A percentile compares a stretch with the other conserved stretches of the same genome.
These are phyloP conservation scores for Schizothecium vesticola DNA, from an alignment of 495 filamentous ascomycete genomes.

Conservation along the genomic window DNA sequence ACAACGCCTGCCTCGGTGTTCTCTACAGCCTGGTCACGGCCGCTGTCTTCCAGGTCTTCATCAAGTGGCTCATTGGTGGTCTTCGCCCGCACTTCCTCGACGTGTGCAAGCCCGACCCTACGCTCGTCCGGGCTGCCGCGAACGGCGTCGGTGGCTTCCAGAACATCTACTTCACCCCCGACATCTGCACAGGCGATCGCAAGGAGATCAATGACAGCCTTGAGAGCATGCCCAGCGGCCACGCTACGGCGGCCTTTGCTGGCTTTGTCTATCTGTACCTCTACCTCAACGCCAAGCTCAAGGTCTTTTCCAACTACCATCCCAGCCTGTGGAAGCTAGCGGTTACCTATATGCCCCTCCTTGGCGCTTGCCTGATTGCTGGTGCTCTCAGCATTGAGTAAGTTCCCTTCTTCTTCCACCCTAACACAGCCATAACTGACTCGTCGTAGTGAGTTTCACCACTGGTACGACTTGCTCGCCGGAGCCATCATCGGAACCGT, in stretches of 20 bases:
- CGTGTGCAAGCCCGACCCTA: slow-evolving; percentile 51
- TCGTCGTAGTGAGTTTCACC: slow-evolving; percentile 42
- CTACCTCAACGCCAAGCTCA: slow-evolving; percentile 62
- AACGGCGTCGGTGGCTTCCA: slow-evolving; percentile 34
- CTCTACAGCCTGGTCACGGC: slow-evolving; percentile 56
- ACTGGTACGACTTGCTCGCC: slow-evolving; percentile 56
- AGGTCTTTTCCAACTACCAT: slow-evolving; percentile 55
- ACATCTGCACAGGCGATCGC: slow-evolving; percentile 40
- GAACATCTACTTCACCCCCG: slow-evolving; percentile 43
- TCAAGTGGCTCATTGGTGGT: slow-evolving; percentile 54
- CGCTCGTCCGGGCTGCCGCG: slow-evolving; percentile 25
- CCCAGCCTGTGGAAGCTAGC: slow-evolving; percentile 60
- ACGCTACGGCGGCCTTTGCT: slow-evolving; percentile 53
- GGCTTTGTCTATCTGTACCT: slow-evolving; percentile 54
- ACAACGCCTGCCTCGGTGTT: slow-evolving; percentile 57
- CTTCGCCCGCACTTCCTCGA: slow-evolving; percentile 52
- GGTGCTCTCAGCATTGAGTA: slow-evolving; percentile 55
- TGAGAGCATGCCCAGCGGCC: slow-evolving; percentile 58
- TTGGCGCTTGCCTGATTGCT: slow-evolving; percentile 52
- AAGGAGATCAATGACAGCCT: slow-evolving; percentile 47
- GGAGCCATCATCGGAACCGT: slow-evolving; percentile 53
- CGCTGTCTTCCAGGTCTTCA: slow-evolving; percentile 51
- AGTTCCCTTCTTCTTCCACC: background rate
- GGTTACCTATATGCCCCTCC: slow-evolving; percentile 51
- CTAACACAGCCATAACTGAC: background rate